Evolutionary conservation across 208 protist genomes (phyloP).

Genomic region (Endotrypanum monterogeii): DNA sequence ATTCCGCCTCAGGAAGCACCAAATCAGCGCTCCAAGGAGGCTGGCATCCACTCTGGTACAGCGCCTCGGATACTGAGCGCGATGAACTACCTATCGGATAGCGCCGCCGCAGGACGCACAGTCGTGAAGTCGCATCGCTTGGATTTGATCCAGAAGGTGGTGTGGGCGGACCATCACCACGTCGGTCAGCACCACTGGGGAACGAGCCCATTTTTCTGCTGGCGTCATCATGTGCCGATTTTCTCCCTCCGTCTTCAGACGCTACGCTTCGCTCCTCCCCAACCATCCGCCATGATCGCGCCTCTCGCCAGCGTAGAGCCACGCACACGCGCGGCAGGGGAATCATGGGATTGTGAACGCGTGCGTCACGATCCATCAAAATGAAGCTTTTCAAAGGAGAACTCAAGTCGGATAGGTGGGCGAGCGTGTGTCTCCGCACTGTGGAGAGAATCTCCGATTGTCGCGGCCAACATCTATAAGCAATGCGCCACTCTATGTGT

Average conservation of each 20-base stretch:
- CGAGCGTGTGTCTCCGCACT: neutral
- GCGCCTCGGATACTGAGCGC: neutral
- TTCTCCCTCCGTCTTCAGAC: neutral
- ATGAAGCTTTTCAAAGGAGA: neutral
- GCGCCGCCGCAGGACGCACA: constrained; percentile 27
- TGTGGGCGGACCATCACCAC: neutral
- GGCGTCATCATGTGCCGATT: too few species aligned
- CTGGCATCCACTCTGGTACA: neutral
- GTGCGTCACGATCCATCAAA: constrained; percentile 6
- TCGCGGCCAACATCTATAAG: neutral
- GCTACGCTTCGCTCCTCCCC: neutral
- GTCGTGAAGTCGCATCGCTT: constrained; percentile 10
- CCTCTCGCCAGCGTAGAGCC: constrained; percentile 30
- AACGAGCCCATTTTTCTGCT: too few species aligned
- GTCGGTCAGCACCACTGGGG: neutral
- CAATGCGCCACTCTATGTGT: neutral
- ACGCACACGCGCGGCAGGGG: constrained; percentile 20
- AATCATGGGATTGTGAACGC: neutral
- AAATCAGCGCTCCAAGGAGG: neutral
- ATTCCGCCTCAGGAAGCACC: neutral
- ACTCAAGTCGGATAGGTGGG: neutral
- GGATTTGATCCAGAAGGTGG: neutral
- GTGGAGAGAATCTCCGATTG: neutral
- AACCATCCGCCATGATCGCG: constrained; percentile 6
- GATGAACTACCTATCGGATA: neutral